phyloP scores from a whole-genome alignment of 2,329 filamentous ascomycete genomes.

The Geosmithia putterillii region DNA sequence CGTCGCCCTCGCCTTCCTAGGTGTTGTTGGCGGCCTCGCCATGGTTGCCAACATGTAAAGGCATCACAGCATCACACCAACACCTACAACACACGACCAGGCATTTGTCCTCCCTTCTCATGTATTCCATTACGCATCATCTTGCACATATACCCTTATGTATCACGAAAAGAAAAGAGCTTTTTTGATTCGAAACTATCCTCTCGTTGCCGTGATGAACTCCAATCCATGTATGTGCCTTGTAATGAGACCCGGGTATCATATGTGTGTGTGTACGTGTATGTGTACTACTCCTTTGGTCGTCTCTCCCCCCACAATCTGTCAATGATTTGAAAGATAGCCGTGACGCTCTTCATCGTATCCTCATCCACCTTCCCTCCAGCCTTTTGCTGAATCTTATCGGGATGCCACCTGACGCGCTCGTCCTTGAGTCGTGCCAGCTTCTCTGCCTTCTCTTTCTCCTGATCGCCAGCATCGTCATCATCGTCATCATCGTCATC shows the following conservation, averaged over 20 bases:
- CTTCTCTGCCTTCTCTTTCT: conserved; percentile 31
- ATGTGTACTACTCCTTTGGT: conserved; percentile 12
- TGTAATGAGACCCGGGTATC: background rate
- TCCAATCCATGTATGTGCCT: no score
- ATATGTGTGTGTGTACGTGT: no score
- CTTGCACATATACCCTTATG: no score
- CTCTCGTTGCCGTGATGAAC: no score
- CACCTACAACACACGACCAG: no score
- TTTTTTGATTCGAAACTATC: no score
- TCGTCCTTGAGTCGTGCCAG: conserved; percentile 59
- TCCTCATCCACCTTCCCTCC: conserved; percentile 59
- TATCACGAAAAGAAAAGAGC: background rate
- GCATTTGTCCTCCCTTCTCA: background rate
- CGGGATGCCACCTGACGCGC: conserved; percentile 89
- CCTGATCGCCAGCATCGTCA: conserved; percentile 3
- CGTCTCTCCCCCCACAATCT: conserved; percentile 58
- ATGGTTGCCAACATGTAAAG: conserved; percentile 30
- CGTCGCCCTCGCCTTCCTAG: conserved; percentile 30
- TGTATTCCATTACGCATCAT: background rate
- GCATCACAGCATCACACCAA: no score
- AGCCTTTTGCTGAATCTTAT: conserved; percentile 89
- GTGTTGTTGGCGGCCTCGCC: conserved; percentile 33
- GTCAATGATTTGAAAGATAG: conserved; percentile 86
- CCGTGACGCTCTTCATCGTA: conserved; percentile 70
- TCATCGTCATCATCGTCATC: conserved; percentile 14